These are phyloP conservation scores for Fragosphaeria purpurea DNA, from an alignment of 2,329 filamentous ascomycete species.

Conservation along the genomic window DNA sequence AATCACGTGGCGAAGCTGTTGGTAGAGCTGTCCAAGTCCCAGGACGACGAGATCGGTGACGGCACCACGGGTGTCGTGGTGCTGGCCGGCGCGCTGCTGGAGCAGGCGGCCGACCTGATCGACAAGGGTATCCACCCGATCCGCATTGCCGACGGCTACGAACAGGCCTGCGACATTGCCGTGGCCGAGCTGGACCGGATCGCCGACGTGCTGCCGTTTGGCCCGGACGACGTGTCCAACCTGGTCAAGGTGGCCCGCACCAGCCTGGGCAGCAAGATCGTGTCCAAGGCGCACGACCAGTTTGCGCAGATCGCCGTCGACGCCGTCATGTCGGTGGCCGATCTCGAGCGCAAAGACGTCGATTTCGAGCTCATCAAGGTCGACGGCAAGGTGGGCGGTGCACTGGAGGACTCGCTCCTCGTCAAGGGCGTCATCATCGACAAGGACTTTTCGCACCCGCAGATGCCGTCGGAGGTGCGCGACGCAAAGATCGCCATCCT, in stretches of 20 bases:
- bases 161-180: slow-evolving; percentile 94
- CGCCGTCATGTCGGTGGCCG: slow-evolving; percentile 90
- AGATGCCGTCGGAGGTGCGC: slow-evolving; percentile 92
- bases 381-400: slow-evolving; percentile 91
- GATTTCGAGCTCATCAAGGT: slow-evolving; percentile 99
- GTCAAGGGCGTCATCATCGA: slow-evolving; percentile 98
- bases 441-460: slow-evolving; percentile 98
- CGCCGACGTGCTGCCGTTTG: slow-evolving; percentile 83
- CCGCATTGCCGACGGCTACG: slow-evolving; percentile 95
- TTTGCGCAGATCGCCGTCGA: slow-evolving; percentile 97
- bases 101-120: slow-evolving; percentile 94
- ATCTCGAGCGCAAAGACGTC: slow-evolving; percentile 91
- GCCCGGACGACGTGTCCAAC: slow-evolving; percentile 69
- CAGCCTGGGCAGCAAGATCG: slow-evolving; percentile 95
- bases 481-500: slow-evolving; percentile 97
- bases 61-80: slow-evolving; percentile 97
- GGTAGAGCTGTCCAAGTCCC: slow-evolving; percentile 94
- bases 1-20: slow-evolving; percentile 97
- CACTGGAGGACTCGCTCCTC: slow-evolving; percentile 84
- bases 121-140: slow-evolving; percentile 99
- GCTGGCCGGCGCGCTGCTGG: slow-evolving; percentile 82
- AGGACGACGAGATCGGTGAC: slow-evolving; percentile 98
- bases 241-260: slow-evolving; percentile 92
- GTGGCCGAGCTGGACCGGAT: slow-evolving; percentile 87
- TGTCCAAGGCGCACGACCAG: slow-evolving; percentile 96